Conservation (phyloP, 2,329 filamentous ascomycete species). For the Stagonosporopsis vannaccii region DNA sequence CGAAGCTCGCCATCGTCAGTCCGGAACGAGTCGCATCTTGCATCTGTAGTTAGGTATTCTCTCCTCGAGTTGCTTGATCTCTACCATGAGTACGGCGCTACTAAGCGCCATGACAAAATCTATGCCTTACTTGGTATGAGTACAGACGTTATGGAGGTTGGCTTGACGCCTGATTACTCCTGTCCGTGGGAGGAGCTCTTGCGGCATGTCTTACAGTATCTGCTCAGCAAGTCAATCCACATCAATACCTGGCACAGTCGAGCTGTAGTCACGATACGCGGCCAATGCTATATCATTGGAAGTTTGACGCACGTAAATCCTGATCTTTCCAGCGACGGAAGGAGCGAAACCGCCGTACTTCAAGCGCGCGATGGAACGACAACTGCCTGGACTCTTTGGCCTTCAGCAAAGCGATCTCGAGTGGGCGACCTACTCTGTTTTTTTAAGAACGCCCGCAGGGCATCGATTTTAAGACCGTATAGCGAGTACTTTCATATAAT, state of each 20-base stretch:
- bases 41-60: neutral
- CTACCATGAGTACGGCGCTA: neutral
- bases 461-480: neutral
- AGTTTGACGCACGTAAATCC: neutral
- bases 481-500: neutral
- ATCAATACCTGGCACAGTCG: neutral
- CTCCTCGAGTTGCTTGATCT: neutral
- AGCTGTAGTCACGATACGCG: neutral
- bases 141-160: neutral
- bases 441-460: neutral
- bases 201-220: neutral
- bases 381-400: neutral
- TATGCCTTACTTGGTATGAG: neutral
- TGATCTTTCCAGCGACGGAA: too few relatives aligned
- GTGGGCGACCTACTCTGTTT: neutral
- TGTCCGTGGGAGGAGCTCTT: neutral
- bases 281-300: neutral
- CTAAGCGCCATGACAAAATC: neutral
- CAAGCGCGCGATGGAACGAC: too few relatives aligned
- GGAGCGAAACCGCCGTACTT: too few relatives aligned
- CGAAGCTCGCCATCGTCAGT: neutral
- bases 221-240: neutral
- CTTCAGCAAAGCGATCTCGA: neutral
- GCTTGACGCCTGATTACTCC: neutral
- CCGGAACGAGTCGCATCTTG: too few relatives aligned